Conservation (phyloP, 2,329 filamentous ascomycete species). For the Diaporthe sp. region DNA sequence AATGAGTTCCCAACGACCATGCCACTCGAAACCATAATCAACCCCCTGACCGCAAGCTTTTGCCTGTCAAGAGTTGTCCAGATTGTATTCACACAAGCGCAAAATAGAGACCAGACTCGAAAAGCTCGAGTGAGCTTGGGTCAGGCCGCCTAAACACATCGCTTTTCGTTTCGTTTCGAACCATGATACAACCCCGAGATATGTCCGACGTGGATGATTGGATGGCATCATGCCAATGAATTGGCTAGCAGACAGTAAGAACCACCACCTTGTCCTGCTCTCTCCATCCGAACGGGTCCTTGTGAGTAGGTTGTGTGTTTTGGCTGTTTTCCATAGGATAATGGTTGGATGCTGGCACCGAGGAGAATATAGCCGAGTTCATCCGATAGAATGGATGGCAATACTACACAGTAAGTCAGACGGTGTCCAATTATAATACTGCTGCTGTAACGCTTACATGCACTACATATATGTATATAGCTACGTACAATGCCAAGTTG, state of each 20-base stretch:
- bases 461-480: not conserved
- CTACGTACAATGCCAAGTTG: not conserved
- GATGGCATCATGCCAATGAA: not conserved
- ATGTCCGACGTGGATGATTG: not conserved
- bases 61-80: not conserved
- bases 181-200: constrained; percentile 1
- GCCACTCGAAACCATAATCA: not conserved
- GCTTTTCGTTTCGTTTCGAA: not conserved
- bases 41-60: not conserved
- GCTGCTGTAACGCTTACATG: not conserved
- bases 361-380: not conserved
- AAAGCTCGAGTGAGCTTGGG: too few species aligned
- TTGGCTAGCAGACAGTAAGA: not conserved
- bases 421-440: not conserved
- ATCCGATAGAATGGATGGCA: not conserved
- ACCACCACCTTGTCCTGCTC: not conserved
- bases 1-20: not conserved
- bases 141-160: not conserved
- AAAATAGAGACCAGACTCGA: too few species aligned
- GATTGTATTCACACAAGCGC: not conserved
- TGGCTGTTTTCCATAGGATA: not conserved
- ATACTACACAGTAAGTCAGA: constrained; percentile 6
- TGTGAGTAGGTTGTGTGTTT: not conserved
- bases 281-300: not conserved
- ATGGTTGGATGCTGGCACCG: not conserved